phyloP scores from a whole-genome alignment of 257 asterid species.

The Fraxinus pennsylvanica region DNA sequence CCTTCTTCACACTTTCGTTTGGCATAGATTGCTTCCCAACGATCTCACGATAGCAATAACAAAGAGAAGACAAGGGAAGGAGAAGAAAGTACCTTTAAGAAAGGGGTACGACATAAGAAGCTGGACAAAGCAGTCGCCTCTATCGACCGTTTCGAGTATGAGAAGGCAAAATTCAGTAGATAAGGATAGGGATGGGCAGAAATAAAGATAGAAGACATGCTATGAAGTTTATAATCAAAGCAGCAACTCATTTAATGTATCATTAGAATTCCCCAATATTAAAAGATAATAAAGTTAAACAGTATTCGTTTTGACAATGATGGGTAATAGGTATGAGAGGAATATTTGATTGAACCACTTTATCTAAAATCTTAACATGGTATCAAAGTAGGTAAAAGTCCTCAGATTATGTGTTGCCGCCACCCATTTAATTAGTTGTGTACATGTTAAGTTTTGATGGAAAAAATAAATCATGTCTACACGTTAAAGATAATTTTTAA shows the following conservation, averaged over 20 bases:
- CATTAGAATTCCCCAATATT: not conserved
- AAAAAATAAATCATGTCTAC: too few relatives aligned
- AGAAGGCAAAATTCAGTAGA: slow-evolving; percentile 46
- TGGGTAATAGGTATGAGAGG: not conserved
- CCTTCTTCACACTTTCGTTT: slow-evolving; percentile 72
- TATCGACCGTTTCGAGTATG: slow-evolving; percentile 44
- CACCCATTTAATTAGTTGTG: too few relatives aligned
- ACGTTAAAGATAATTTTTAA: too few relatives aligned
- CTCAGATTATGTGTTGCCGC: too few relatives aligned
- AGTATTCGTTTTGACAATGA: not conserved
- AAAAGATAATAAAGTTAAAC: not conserved
- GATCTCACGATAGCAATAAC: slow-evolving; percentile 93
- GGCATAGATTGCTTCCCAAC: slow-evolving; percentile 80
- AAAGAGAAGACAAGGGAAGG: slow-evolving; percentile 46
- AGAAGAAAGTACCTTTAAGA: slow-evolving; percentile 51
- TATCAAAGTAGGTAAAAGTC: too few relatives aligned
- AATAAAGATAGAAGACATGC: slow-evolving; percentile 17
- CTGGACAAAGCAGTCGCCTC: slow-evolving; percentile 72
- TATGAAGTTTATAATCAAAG: not conserved
- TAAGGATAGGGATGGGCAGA: slow-evolving; percentile 41
- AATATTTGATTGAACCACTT: too few relatives aligned
- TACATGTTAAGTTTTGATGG: too few relatives aligned
- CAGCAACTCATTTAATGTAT: not conserved
- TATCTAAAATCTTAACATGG: too few relatives aligned
- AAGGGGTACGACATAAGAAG: slow-evolving; percentile 54